These are phyloP conservation scores for Crithidia bombi DNA, from an alignment of 208 protist genomes.

Conservation along the genomic window DNA sequence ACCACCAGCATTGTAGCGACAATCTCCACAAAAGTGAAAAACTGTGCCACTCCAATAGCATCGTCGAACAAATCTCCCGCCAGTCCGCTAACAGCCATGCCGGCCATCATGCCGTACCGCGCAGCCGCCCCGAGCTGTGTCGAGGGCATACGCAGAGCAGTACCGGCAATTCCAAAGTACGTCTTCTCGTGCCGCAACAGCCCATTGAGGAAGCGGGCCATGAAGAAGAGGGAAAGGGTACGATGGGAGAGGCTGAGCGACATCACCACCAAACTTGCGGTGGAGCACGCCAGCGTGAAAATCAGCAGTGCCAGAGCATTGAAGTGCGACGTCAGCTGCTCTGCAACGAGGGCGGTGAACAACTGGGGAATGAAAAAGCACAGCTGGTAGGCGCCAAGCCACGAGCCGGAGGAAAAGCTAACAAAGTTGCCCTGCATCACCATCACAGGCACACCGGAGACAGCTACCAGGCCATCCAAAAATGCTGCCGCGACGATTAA, in stretches of 20 bases:
- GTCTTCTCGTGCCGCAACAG: conserved; percentile 63
- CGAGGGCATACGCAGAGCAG: conserved; percentile 14
- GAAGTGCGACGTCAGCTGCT: conserved; percentile 43
- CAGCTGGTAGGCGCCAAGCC: conserved; percentile 50
- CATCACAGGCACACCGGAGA: conserved; percentile 41
- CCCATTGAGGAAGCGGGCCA: conserved; percentile 58
- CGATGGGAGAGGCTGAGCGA: conserved; percentile 37
- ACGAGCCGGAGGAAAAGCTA: conserved; percentile 31
- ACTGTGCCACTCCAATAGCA: conserved; percentile 22
- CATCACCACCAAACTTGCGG: conserved; percentile 30
- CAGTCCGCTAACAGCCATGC: conserved; percentile 38
- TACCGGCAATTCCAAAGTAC: conserved; percentile 27
- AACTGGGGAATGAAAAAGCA: conserved; percentile 69
- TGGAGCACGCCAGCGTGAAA: conserved; percentile 46
- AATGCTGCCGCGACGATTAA: conserved; percentile 28
- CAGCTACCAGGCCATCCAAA: conserved; percentile 42
- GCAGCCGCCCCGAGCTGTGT: neutral
- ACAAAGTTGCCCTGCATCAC: conserved; percentile 37
- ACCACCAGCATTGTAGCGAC: conserved; percentile 24
- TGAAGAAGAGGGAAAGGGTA: conserved; percentile 54
- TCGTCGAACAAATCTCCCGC: conserved; percentile 32
- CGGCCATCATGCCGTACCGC: conserved; percentile 36
- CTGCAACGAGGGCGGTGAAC: conserved; percentile 42
- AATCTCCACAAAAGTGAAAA: conserved; percentile 33
- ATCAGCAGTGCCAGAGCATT: conserved; percentile 35